Conservation (phyloP, 805 yeast species). For the Tetrapisispora fleetii region DNA sequence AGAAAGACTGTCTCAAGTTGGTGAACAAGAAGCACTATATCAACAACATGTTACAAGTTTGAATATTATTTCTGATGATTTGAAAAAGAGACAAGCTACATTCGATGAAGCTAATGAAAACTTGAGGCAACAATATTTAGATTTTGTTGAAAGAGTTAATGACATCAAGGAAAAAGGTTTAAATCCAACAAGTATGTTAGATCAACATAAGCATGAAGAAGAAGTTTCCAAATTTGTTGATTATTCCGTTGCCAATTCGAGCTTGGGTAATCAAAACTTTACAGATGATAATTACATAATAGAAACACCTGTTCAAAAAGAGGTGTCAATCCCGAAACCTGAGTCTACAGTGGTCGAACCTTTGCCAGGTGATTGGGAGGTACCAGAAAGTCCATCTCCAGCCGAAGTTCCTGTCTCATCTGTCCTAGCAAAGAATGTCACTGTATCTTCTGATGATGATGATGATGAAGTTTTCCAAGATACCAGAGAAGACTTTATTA, state of each 20-base stretch:
- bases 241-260: slow-evolving; percentile 24
- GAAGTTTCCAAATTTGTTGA: slow-evolving; percentile 16
- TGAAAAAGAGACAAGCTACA: slow-evolving; percentile 30
- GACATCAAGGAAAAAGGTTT: slow-evolving; percentile 23
- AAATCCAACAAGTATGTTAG: neutral
- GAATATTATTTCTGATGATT: slow-evolving; percentile 27
- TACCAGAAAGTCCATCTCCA: neutral
- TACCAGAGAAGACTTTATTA: slow-evolving; percentile 4
- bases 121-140: slow-evolving; percentile 30
- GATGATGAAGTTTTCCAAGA: slow-evolving; percentile 29
- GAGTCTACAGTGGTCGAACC: neutral
- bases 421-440: neutral
- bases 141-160: slow-evolving; percentile 30
- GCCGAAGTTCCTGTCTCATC: neutral
- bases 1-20: slow-evolving; percentile 27
- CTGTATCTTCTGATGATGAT: neutral
- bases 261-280: neutral
- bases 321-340: slow-evolving; percentile 3
- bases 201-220: slow-evolving; percentile 8
- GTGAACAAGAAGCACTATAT: slow-evolving; percentile 30
- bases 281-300: neutral
- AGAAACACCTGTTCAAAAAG: slow-evolving; percentile 8
- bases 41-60: slow-evolving; percentile 31
- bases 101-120: slow-evolving; percentile 34
- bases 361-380: slow-evolving; percentile 6